Conservation (phyloP, 148 eudicot species). For the Spergularia bocconei region DNA sequence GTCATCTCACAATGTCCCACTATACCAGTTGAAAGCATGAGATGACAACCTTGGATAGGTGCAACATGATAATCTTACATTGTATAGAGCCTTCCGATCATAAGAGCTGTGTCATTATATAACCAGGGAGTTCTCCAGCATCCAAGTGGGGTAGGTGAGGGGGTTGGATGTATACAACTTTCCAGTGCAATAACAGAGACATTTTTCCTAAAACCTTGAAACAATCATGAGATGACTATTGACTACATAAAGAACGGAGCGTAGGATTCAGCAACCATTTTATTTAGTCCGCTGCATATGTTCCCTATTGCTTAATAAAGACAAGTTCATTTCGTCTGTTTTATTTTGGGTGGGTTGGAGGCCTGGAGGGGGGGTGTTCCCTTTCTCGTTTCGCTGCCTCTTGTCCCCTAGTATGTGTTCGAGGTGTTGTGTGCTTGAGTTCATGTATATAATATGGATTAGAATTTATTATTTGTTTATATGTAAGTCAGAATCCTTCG, state of each 20-base stretch:
- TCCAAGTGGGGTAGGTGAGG: background rate
- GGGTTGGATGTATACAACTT: background rate
- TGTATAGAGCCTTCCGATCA: background rate
- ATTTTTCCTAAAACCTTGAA: background rate
- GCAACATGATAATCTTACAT: background rate
- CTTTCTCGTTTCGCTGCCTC: background rate
- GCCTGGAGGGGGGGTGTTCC: background rate
- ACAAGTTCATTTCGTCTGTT: background rate
- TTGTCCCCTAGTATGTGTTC: background rate
- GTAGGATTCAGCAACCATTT: background rate
- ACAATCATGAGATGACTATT: background rate
- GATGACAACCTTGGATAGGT: background rate
- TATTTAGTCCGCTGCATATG: background rate
- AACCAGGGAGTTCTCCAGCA: background rate
- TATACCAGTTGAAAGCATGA: background rate
- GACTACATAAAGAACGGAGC: background rate
- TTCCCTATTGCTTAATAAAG: too few species aligned
- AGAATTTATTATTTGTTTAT: background rate
- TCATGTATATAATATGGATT: background rate
- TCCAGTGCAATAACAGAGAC: background rate
- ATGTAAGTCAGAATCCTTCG: constrained; percentile 66
- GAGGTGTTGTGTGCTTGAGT: background rate
- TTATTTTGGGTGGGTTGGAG: background rate
- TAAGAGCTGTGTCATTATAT: too few species aligned
- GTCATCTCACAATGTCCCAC: background rate